Evolutionary conservation across 805 yeast genomes (phyloP).

Genomic region (Wickerhamiella spandovensis): DNA sequence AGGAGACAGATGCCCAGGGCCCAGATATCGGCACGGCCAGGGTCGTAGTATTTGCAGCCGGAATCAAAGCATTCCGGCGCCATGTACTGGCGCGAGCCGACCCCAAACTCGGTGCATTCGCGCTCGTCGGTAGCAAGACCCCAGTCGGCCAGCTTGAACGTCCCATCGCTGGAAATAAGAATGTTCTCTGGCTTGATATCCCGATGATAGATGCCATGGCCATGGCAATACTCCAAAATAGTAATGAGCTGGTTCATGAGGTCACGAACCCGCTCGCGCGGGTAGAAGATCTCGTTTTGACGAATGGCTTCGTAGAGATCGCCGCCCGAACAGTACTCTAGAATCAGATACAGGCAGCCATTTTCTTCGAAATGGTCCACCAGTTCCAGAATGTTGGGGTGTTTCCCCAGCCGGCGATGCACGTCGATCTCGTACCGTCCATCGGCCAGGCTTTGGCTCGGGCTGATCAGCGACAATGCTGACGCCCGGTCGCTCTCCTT

Average conservation of each 20-base stretch:
- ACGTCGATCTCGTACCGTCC: constrained; percentile 45
- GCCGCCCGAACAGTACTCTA: constrained; percentile 79
- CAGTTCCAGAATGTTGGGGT: constrained; percentile 65
- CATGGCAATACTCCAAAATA: constrained; percentile 72
- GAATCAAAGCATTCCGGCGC: constrained; percentile 81
- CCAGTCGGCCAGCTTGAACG: constrained; percentile 66
- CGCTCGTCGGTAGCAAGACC: constrained; percentile 65
- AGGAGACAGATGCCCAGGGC: constrained; percentile 72
- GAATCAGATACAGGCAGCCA: constrained; percentile 43
- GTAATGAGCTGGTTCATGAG: constrained; percentile 68
- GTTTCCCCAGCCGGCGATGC: constrained; percentile 62
- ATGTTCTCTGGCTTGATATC: constrained; percentile 96
- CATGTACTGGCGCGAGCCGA: constrained; percentile 87
- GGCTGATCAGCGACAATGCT: not conserved
- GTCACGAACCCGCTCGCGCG: constrained; percentile 41
- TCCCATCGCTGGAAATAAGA: constrained; percentile 46
- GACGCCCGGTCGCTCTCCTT: constrained; percentile 6
- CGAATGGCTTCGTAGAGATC: constrained; percentile 71
- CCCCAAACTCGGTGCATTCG: constrained; percentile 59
- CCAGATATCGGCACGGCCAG: constrained; percentile 80
- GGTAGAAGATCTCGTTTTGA: constrained; percentile 41
- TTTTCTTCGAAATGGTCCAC: constrained; percentile 56
- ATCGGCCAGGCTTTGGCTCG: constrained; percentile 10
- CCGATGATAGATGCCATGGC: constrained; percentile 57
- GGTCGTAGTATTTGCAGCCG: constrained; percentile 40